Evolutionary conservation across 2,329 filamentous ascomycete species (phyloP).

Genomic region (Diaporthe ampelina): DNA sequence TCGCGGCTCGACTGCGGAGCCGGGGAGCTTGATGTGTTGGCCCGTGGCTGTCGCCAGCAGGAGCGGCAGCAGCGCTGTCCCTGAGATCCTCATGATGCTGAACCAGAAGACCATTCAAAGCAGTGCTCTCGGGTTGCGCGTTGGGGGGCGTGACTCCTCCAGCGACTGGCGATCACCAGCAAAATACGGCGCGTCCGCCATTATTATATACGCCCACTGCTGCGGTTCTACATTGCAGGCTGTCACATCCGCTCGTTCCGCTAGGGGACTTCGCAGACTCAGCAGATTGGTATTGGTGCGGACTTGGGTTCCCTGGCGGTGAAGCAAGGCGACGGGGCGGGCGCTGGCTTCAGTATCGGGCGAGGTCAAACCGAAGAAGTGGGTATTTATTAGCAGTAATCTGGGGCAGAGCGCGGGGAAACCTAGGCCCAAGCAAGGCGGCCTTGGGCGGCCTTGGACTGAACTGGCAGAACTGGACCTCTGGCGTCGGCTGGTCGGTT

Average conservation of each 20-base stretch:
- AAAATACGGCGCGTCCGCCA: background rate
- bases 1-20: conserved; percentile 45
- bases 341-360: conserved; percentile 20
- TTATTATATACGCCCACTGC: conserved; percentile 9
- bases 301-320: conserved; percentile 13
- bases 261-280: background rate
- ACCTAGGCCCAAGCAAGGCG: background rate
- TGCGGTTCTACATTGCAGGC: background rate
- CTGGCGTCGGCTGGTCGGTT: too few relatives aligned
- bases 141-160: background rate
- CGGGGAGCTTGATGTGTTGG: conserved; percentile 33
- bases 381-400: conserved; percentile 4
- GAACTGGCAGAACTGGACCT: background rate
- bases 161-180: background rate
- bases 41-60: conserved; percentile 32
- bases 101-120: background rate
- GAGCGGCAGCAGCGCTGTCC: conserved; percentile 33
- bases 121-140: background rate
- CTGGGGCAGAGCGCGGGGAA: conserved; percentile 25
- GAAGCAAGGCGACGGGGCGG: background rate
- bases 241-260: background rate
- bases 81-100: conserved; percentile 28
- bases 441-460: too few relatives aligned
- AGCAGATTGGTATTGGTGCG: conserved; percentile 27
- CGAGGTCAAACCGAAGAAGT: conserved; percentile 35